A percentile compares a stretch with the other conserved stretches of the same genome.
These are phyloP conservation scores for Paecilomyces formosus DNA, from an alignment of 2,329 filamentous ascomycete species.

Conservation along the genomic window DNA sequence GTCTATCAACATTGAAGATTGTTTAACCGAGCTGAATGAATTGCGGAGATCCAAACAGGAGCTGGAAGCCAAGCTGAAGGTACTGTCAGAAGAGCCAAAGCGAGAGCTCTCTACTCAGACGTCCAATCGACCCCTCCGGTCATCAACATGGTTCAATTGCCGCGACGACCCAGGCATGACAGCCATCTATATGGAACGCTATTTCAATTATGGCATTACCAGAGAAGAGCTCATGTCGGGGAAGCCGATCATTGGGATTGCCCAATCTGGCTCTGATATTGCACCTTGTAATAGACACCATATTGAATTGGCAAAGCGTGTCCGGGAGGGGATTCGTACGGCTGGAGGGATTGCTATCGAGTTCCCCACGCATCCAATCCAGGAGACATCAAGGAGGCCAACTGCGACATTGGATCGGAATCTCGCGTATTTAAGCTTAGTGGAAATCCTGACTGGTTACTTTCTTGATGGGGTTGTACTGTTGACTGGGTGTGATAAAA, in stretches of 20 bases:
- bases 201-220: conserved; percentile 45
- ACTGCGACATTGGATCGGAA: conserved; percentile 46
- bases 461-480: conserved; percentile 46
- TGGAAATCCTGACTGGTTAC: conserved; percentile 44
- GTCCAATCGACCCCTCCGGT: conserved; percentile 25
- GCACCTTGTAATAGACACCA: conserved; percentile 46
- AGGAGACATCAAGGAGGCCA: conserved; percentile 42
- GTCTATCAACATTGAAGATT: conserved; percentile 32
- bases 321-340: conserved; percentile 43
- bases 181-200: conserved; percentile 44
- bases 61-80: conserved; percentile 22
- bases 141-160: conserved; percentile 39
- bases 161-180: conserved; percentile 36
- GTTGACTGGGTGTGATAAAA: conserved; percentile 48
- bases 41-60: conserved; percentile 31
- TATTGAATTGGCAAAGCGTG: conserved; percentile 42
- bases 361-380: conserved; percentile 47
- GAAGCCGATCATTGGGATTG: conserved; percentile 47
- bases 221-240: conserved; percentile 42
- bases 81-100: conserved; percentile 5
- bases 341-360: conserved; percentile 46
- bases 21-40: conserved; percentile 30
- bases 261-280: conserved; percentile 45
- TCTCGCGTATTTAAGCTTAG: conserved; percentile 41
- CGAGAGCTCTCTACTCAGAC: too few species aligned